phyloP scores from a whole-genome alignment of 2,329 filamentous ascomycete genomes.

The Botrytis byssoidea region DNA sequence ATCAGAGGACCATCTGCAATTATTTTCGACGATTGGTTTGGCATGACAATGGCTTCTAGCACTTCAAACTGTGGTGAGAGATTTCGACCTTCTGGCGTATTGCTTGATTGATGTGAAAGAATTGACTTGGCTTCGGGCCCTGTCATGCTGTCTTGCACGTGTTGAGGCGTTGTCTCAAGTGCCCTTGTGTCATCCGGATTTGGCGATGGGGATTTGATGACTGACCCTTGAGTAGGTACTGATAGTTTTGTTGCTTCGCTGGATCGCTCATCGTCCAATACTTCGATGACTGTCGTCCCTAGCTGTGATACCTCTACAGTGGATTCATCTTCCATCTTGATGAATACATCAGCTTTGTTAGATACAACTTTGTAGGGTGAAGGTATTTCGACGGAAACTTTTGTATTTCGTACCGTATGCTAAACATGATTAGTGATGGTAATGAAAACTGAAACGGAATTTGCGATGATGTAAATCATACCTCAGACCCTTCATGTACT shows the following conservation, averaged over 20 bases:
- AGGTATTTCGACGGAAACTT: neutral
- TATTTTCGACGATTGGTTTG: neutral
- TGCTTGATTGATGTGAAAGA: neutral
- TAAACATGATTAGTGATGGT: neutral
- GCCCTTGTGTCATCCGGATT: neutral
- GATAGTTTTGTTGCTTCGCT: neutral
- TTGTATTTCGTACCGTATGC: neutral
- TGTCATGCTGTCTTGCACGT: neutral
- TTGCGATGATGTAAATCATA: neutral
- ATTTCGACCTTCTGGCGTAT: neutral
- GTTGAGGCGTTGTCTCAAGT: neutral
- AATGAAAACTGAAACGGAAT: neutral
- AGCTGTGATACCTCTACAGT: neutral
- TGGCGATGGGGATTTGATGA: neutral
- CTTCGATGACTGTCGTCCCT: neutral
- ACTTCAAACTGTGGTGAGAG: neutral
- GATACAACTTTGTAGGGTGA: neutral
- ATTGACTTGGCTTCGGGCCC: neutral
- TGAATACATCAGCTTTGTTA: neutral
- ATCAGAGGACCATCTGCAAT: neutral
- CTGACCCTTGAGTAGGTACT: neutral
- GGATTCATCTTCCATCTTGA: constrained; percentile 13
- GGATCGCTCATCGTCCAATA: neutral
- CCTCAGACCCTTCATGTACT: neutral
- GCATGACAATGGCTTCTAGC: neutral